Base-by-base conservation (phyloP, 495 filamentous ascomycete species). In the Penicillium angulare region DNA sequence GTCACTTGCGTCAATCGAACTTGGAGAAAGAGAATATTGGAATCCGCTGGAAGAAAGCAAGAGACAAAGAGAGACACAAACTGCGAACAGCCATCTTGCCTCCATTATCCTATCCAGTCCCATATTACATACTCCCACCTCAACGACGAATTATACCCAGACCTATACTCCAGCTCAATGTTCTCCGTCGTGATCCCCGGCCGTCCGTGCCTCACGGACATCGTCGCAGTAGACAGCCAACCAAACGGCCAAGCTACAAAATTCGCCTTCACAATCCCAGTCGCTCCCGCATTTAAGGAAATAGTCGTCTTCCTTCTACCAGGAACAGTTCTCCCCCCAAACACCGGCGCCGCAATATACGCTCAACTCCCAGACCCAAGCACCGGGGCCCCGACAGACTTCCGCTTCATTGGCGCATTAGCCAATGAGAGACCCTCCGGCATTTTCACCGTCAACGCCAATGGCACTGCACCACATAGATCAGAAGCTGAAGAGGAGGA, bases 281-380 rank as follows among this genome's bases (percentile, higher is more conserved):
- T 77, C 5, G 55, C 54, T n/a, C 78, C 83, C 0, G 40, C 72
- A 20, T 90, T 95, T 76, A 79, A 76, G 36, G 90, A 97, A 56
- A 72, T 99, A 46, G 86, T 89, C 53, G 82, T 96, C 54, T 97
- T 99, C 76, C 73, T 97, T 32, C 84, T 96, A 6, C 93, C 93
- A 1, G 88, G 87, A 41, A 78, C 83, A 7, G 65, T 76, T 23
- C 79, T 98, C 0, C 91, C 92, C 0, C 76, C 76, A 3, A 81
- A 81, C 56, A 88, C 88, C 35, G 90, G 88, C 2, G 93, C 92
- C 7, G 89, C 89, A 16, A 90, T 98, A 50, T 97, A 96, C 72
- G 75, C 95, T 32, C 82, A 90, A 52, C 74, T 87, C 34, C 81
- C 87, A 1, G 68, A 71, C 45, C 64, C 47, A 29, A 50, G 40